These are phyloP conservation scores for Chytridium lagenaria DNA, from an alignment of 371 early-diverging fungal species.

Conservation along the genomic window DNA sequence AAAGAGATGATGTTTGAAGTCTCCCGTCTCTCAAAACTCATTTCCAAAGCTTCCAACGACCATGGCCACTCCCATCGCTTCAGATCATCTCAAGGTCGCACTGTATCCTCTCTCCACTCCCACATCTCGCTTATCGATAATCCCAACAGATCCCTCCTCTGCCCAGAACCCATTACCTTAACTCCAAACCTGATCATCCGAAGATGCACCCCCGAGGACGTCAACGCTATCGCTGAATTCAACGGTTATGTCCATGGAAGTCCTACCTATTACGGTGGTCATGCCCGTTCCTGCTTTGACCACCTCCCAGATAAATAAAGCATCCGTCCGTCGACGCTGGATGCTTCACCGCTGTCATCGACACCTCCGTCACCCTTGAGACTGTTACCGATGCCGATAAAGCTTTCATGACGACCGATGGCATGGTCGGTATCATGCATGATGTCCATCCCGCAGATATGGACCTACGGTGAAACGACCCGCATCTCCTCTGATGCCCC, in stretches of 20 bases:
- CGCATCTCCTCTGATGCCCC: neutral
- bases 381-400: neutral
- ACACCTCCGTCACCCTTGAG: neutral
- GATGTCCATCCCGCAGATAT: constrained; percentile 31
- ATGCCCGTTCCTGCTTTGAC: neutral
- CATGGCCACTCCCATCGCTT: too few species aligned
- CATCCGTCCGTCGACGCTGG: constrained; percentile 25
- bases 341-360: constrained; percentile 28
- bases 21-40: too few species aligned
- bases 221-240: neutral
- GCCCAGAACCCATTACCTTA: neutral
- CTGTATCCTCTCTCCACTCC: too few species aligned
- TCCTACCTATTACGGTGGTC: neutral
- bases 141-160: neutral
- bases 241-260: neutral
- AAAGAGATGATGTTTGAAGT: too few species aligned
- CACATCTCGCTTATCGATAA: too few species aligned
- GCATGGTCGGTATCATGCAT: constrained; percentile 25
- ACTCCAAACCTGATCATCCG: neutral
- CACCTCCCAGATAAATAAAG: neutral
- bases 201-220: neutral
- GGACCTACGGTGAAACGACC: constrained; percentile 23
- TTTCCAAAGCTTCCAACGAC: too few species aligned
- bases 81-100: too few species aligned
- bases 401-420: neutral